Evolutionary conservation across 805 yeast genomes (phyloP), one percentile per base, ranked within the genome.

Genomic region (Ogataea wickerhamii): DNA sequence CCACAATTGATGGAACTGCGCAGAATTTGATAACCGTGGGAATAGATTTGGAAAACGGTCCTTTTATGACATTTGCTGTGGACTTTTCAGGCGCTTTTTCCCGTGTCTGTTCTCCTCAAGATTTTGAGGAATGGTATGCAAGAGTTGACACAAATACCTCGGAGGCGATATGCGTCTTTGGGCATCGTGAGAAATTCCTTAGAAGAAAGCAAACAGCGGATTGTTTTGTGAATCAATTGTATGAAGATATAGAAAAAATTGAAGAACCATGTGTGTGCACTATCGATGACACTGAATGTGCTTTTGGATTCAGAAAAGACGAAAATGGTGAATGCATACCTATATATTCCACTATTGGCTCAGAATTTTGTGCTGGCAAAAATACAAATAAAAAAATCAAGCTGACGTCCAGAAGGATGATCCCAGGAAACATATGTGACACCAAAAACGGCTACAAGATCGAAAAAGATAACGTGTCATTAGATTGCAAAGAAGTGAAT

Each of bases 1-100:
- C 88, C 0, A 74, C 86, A 0, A 69, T 76, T 12, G 95, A 86
- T 60, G 86, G 91, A 1, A 73, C 88, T 0, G 78, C 87, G 3
- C 60, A 68, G 23, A 73, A 71, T 37, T 77, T 87, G 46, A 44
- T 82, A 12, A 36, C 82, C 3, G 51, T 66, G 13, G 87, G 85
- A 4, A 25, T 61, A 1, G 48, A 45, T n/a, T 40, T 38, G 3
- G 39, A 40, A 10, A 46, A 44, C 2, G 33, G 48, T 1, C 41
- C 40, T 18, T 25, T 36, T 4, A 60, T 56, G 20, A 42, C 58
- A 3, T 64, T 58, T 43, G 47, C 73, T 0, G 49, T 83, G 34
- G 83, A 83, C 51, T 82, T 85, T 49, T 48, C 74, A 1, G 64
- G 68, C 2, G 81, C 82, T 0, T 82, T 75, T 54, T 58, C 53